Conservation (phyloP, 2,329 filamentous ascomycete species). For the Tolypocladium sp. region DNA sequence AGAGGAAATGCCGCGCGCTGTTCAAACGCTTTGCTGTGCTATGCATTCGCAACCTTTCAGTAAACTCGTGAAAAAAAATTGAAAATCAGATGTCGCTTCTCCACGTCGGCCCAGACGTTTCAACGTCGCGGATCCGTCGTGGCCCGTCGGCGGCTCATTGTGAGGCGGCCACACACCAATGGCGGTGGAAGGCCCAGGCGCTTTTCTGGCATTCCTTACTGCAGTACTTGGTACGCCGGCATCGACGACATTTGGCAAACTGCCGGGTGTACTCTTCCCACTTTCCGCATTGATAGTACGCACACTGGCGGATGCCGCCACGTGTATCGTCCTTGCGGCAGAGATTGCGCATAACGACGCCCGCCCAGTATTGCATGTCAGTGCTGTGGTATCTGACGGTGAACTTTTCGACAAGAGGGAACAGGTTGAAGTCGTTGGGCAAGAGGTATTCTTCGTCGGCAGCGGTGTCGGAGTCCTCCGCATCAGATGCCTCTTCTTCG, state of each 20-base stretch:
- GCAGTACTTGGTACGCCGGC: conserved; percentile 96
- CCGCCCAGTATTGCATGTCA: conserved; percentile 99
- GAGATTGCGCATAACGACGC: conserved; percentile 96
- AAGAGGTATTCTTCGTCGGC: conserved; percentile 81
- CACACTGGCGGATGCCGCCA: conserved; percentile 92
- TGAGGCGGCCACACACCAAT: conserved; percentile 83
- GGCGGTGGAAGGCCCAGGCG: conserved; percentile 95
- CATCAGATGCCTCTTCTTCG: conserved; percentile 39
- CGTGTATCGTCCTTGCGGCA: conserved; percentile 95
- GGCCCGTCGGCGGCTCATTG: conserved; percentile 25
- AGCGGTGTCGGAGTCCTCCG: conserved; percentile 44
- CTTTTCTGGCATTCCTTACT: conserved; percentile 99
- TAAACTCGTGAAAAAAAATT: conserved; percentile 19
- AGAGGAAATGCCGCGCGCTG: conserved; percentile 31
- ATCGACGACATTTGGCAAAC: conserved; percentile 95
- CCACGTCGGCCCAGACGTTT: background rate
- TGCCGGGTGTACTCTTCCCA: conserved; percentile 97
- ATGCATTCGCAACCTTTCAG: conserved; percentile 25
- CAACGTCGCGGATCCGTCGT: background rate
- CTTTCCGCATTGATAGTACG: conserved; percentile 95
- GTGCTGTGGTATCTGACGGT: conserved; percentile 90
- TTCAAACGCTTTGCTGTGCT: conserved; percentile 32
- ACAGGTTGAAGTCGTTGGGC: conserved; percentile 95
- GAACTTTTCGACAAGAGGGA: conserved; percentile 96
- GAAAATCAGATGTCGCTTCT: background rate